A percentile compares a stretch with the other conserved stretches of the same genome.
phyloP scores from a whole-genome alignment of 2,329 filamentous ascomycete species.

The Tothia fuscella region DNA sequence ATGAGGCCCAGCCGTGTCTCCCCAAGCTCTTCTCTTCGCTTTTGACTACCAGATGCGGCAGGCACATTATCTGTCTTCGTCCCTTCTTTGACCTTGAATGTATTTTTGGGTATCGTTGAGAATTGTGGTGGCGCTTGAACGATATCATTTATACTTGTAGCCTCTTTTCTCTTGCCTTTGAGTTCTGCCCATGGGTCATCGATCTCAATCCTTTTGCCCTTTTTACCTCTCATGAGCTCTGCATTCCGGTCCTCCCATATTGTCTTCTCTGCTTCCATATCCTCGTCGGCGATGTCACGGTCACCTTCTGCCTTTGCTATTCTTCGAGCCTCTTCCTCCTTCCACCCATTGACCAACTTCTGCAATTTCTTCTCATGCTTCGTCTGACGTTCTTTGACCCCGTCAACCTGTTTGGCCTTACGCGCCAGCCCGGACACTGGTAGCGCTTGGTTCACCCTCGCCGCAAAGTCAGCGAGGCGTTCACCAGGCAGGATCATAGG shows the following conservation, averaged over 20 bases:
- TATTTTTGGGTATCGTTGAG: conserved; percentile 47
- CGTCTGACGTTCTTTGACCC: conserved; percentile 58
- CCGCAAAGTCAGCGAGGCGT: conserved; percentile 65
- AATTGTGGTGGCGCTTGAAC: conserved; percentile 67
- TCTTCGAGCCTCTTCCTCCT: conserved; percentile 39
- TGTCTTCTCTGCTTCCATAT: conserved; percentile 50
- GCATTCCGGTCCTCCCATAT: conserved; percentile 51
- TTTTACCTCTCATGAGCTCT: conserved; percentile 41
- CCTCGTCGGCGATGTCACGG: conserved; percentile 52
- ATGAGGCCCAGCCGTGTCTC: conserved; percentile 58
- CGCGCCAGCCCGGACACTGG: conserved; percentile 56
- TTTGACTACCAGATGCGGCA: conserved; percentile 56
- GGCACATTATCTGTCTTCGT: conserved; percentile 53
- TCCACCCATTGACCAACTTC: conserved; percentile 46
- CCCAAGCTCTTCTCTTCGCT: conserved; percentile 61
- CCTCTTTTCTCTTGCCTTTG: conserved; percentile 51
- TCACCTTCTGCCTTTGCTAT: conserved; percentile 71
- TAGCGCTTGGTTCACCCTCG: conserved; percentile 72
- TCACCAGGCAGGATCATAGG: conserved; percentile 68
- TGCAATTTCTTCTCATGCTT: conserved; percentile 73
- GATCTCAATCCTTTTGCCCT: conserved; percentile 39
- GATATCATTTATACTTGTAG: conserved; percentile 41
- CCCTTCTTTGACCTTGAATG: conserved; percentile 52
- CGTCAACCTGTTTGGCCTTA: conserved; percentile 51
- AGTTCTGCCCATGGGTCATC: conserved; percentile 71